phyloP scores from a whole-genome alignment of 139 green algal species.

The Chlorella ohadii region DNA sequence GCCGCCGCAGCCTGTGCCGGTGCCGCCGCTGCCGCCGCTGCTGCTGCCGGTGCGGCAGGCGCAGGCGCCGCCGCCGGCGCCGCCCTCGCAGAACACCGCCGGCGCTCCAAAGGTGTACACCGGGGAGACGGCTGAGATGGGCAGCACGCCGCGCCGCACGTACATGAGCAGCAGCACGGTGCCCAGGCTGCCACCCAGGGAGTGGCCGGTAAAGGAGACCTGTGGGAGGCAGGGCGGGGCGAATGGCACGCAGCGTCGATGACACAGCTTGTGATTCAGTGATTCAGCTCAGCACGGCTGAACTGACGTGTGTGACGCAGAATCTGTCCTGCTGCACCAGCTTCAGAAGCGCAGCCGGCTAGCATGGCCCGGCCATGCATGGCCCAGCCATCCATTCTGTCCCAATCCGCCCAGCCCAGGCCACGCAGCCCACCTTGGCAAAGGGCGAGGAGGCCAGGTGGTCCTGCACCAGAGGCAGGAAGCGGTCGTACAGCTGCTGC shows the following conservation, averaged over 20 bases:
- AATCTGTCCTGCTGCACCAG: no score
- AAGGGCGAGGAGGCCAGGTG: constrained; percentile 79
- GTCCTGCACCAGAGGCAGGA: constrained; percentile 88
- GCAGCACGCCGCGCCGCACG: constrained; percentile 75
- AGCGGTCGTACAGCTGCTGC: constrained; percentile 85
- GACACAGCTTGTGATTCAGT: no score
- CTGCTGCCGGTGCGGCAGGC: not conserved
- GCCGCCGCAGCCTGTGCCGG: not conserved
- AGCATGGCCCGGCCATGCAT: no score
- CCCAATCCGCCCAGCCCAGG: not conserved
- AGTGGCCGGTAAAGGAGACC: constrained; percentile 91
- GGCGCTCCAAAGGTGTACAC: constrained; percentile 94
- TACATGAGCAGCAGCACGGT: constrained; percentile 93
- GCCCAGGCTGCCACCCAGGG: constrained; percentile 90
- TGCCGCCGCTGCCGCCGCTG: not conserved
- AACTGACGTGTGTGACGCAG: no score
- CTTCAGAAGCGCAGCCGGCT: no score
- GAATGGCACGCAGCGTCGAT: not conserved
- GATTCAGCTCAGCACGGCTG: no score
- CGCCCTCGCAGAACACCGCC: constrained; percentile 86
- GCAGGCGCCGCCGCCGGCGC: constrained; percentile 16
- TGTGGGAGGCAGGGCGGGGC: not conserved
- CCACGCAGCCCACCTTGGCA: constrained; percentile 46
- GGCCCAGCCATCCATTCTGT: not conserved
- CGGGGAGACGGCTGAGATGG: constrained; percentile 60